phyloP scores from a whole-genome alignment of 768 basidiomycete species.

The Lactifluus echinatus region DNA sequence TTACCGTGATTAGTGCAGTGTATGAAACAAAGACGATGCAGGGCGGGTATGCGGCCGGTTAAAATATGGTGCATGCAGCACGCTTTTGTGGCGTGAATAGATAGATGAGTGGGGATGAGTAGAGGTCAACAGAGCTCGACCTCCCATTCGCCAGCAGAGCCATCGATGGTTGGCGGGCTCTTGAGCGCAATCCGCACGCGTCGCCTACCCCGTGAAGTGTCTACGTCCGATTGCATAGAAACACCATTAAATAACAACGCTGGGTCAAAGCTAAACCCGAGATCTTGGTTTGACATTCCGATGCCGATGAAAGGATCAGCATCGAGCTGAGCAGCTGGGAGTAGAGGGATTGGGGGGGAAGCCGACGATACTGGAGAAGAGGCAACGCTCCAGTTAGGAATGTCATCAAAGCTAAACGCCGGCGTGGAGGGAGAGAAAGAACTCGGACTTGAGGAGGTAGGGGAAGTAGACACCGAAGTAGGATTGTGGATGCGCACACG shows the following conservation, averaged over 20 bases:
- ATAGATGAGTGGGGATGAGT: slow-evolving; percentile 12
- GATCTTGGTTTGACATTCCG: slow-evolving; percentile 31
- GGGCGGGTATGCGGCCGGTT: slow-evolving; percentile 5
- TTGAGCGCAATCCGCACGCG: slow-evolving; percentile 62
- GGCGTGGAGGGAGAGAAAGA: slow-evolving; percentile 28
- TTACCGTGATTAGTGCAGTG: slow-evolving; percentile 13
- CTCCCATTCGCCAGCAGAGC: slow-evolving; percentile 73
- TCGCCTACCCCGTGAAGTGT: slow-evolving; percentile 32
- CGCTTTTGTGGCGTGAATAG: slow-evolving; percentile 10
- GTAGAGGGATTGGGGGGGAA: slow-evolving; percentile 26
- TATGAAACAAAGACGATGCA: slow-evolving; percentile 3
- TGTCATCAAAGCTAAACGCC: slow-evolving; percentile 19
- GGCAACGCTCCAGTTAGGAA: slow-evolving; percentile 21
- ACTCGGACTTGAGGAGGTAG: slow-evolving; percentile 32
- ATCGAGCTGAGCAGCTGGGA: slow-evolving; percentile 30
- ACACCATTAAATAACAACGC: slow-evolving; percentile 32
- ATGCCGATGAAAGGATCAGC: slow-evolving; percentile 54
- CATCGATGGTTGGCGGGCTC: slow-evolving; percentile 50
- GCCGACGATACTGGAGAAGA: slow-evolving; percentile 16
- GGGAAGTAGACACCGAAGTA: slow-evolving; percentile 31
- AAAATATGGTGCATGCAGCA: slow-evolving; percentile 4
- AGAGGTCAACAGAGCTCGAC: slow-evolving; percentile 51
- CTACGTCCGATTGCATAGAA: slow-evolving; percentile 28
- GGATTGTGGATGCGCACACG: slow-evolving; percentile 62
- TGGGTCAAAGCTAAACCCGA: slow-evolving; percentile 30